A percentile compares a stretch with the other conserved stretches of the same genome.
These are phyloP conservation scores for Umbelopsis sp. DNA, from an alignment of 371 early-diverging fungal species.

Conservation along the genomic window DNA sequence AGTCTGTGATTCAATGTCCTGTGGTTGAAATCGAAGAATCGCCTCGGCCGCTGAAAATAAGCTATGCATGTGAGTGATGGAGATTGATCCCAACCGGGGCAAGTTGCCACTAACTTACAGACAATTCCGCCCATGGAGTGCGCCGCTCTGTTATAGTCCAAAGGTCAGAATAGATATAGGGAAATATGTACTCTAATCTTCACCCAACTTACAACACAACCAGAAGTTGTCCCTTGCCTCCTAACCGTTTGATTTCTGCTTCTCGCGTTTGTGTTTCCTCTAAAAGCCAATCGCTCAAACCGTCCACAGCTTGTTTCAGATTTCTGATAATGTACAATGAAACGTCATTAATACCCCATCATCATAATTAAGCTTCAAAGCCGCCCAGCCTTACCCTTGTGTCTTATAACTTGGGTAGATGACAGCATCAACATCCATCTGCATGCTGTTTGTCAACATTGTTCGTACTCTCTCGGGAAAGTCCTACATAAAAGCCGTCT, in stretches of 20 bases:
- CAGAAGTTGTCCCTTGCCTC: constrained; percentile 39
- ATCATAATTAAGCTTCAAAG: constrained; percentile 8
- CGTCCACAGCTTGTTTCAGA: constrained; percentile 45
- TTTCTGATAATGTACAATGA: not conserved
- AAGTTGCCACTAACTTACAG: constrained; percentile 38
- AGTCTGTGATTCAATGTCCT: constrained; percentile 14
- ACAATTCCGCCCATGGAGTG: constrained; percentile 73
- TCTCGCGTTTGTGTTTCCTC: constrained; percentile 41
- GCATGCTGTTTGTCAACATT: constrained; percentile 45
- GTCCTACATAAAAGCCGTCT: constrained; percentile 35
- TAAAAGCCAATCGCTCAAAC: constrained; percentile 53
- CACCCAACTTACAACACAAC: constrained; percentile 28
- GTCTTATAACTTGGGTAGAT: constrained; percentile 67
- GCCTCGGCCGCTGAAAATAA: constrained; percentile 58
- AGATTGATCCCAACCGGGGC: no score
- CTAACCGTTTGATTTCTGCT: constrained; percentile 24
- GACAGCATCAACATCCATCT: constrained; percentile 51
- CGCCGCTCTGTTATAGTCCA: constrained; percentile 28
- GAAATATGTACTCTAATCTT: not conserved
- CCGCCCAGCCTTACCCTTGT: constrained; percentile 42
- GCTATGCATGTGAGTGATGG: not conserved
- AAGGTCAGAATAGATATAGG: not conserved
- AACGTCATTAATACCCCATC: constrained; percentile 19
- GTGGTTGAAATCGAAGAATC: constrained; percentile 39
- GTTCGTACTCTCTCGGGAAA: constrained; percentile 63